These are phyloP conservation scores for Colletotrichum tanaceti DNA, from an alignment of 2,329 filamentous ascomycete genomes.

Conservation along the genomic window DNA sequence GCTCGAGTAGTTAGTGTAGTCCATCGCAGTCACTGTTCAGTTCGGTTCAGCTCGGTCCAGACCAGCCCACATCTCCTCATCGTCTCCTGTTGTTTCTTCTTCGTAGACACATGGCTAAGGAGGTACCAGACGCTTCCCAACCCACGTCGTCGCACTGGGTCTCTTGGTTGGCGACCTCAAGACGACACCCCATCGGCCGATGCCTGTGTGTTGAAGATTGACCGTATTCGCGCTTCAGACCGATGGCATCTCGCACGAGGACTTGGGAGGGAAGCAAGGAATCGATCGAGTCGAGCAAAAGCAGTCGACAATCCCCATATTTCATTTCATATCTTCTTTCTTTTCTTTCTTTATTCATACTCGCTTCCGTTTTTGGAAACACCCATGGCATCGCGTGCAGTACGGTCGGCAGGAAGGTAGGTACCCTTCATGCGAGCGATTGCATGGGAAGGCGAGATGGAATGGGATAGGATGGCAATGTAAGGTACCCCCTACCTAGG, in stretches of 20 bases:
- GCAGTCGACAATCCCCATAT: slow-evolving; percentile 11
- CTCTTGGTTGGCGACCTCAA: slow-evolving; percentile 8
- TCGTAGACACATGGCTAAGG: slow-evolving; percentile 24
- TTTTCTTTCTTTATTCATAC: slow-evolving; percentile 4
- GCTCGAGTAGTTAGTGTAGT: slow-evolving; percentile 6
- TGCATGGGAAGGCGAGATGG: neutral
- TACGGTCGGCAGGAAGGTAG: slow-evolving; percentile 1
- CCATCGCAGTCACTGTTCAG: slow-evolving; percentile 28
- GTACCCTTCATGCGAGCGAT: slow-evolving; percentile 6
- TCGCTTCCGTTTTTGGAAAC: slow-evolving; percentile 4
- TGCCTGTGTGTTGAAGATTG: neutral
- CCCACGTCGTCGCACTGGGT: slow-evolving; percentile 17
- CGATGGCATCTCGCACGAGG: neutral
- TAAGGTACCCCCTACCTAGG: neutral
- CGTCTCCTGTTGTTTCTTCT: slow-evolving; percentile 21
- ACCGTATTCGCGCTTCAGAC: neutral
- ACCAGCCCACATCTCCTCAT: slow-evolving; percentile 18
- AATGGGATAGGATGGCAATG: neutral
- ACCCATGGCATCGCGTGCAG: slow-evolving; percentile 32
- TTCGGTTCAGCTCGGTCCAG: slow-evolving; percentile 22
- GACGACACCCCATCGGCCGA: neutral
- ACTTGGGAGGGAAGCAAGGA: neutral
- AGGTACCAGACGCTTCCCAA: slow-evolving; percentile 18
- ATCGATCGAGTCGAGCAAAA: neutral
- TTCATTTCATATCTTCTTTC: slow-evolving; percentile 9